Base-by-base conservation (phyloP, 179 eudicot species). In the Carnegiea gigantea region DNA sequence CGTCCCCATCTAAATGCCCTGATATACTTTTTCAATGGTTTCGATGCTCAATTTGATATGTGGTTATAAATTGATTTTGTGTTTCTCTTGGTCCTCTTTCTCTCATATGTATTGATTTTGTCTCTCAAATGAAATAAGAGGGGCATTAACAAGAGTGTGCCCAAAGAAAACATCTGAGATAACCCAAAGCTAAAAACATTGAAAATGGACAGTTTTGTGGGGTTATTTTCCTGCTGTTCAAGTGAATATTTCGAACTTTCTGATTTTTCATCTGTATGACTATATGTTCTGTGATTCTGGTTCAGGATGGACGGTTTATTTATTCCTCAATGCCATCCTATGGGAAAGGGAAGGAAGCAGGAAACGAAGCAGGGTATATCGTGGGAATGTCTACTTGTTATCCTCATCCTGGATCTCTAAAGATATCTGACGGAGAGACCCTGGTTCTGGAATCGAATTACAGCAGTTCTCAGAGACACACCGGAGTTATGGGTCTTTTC, bases 341-440 rank as follows among this genome's bases (percentile, higher is more conserved):
- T 82, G 98, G 98, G 75, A 76, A 85, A 65, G 98, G 98, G 49
- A 60, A 77, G 5, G 92, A 87, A 85, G 90, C 90, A 24, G 98
- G 98, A 85, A 86, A 95, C 81, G 98, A 95, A 89, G 87, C 87
- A 24, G 98, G 98, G 74, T 95, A 93, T 80, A 84, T 95, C n/a
- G 98, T 95, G 20, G 98, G 98, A 85, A 93, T 95, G 98, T 90
- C 97, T 15, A 87, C 93, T 12, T 95, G 98, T 82, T 95, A 93
- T 81, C 98, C 98, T 64, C 77, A 60, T 20, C 95, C 93, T 3
- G 95, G 93, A 21, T 87, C 98, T 23, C 82, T 93, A 20, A 79
- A 84, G 85, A 89, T 95, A 67, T 60, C 86, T 28, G 85, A 83
- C 38, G 97, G 94, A 59, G 98, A 95, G 86, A 81, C 78, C 26